Conservation (phyloP, 2,329 filamentous ascomycete species). For the Aspergillus tubingensis region DNA sequence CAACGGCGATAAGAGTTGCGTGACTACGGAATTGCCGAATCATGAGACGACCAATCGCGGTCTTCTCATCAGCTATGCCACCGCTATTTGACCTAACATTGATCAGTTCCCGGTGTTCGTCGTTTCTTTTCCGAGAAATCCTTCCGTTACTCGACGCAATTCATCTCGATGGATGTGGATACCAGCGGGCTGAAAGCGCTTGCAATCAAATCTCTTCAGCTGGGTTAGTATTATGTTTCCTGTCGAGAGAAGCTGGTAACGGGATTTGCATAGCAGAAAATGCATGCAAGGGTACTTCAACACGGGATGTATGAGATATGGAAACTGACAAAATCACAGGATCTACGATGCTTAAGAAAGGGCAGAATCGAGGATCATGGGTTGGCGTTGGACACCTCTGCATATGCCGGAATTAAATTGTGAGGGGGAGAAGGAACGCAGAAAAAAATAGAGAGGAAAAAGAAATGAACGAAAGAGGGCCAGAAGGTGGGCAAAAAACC, state of each 20-base stretch:
- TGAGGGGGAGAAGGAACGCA: background rate
- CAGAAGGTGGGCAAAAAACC: conserved; percentile 9
- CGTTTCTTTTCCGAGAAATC: too few relatives aligned
- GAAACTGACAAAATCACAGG: conserved; percentile 25
- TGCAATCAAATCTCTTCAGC: background rate
- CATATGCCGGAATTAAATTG: conserved; percentile 25
- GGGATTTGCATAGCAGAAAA: background rate
- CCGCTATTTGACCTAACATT: background rate
- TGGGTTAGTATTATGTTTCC: background rate
- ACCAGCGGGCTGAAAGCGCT: background rate
- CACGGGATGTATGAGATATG: conserved; percentile 7
- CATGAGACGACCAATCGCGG: conserved; percentile 7
- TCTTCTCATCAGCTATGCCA: background rate
- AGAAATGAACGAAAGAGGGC: conserved; percentile 4
- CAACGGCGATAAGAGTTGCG: conserved; percentile 10
- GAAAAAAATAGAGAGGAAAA: conserved; percentile 21
- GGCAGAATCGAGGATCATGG: conserved; percentile 26
- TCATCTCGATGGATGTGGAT: conserved; percentile 1
- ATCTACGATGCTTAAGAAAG: conserved; percentile 19
- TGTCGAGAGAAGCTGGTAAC: conserved; percentile 7
- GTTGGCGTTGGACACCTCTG: conserved; percentile 37
- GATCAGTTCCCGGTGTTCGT: too few relatives aligned
- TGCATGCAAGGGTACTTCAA: conserved; percentile 8
- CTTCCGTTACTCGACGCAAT: background rate
- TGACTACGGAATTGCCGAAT: conserved; percentile 16